Evolutionary conservation across 352 stramenopile genomes (phyloP).

Genomic region (Globisporangium sylvaticum): DNA sequence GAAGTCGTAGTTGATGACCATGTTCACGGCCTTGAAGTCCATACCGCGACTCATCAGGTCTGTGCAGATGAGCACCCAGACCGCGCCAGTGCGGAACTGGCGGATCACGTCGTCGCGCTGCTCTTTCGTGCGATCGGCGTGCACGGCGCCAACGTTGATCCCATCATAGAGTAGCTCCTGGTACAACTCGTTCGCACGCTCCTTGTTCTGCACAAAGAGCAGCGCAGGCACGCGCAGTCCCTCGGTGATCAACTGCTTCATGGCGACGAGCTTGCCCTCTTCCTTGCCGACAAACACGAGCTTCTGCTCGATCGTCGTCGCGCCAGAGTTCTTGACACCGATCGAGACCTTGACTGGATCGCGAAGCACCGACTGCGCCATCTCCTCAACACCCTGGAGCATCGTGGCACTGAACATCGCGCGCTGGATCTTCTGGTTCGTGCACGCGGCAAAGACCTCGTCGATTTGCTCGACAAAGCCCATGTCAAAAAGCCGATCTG

Average conservation of each 20-base stretch:
- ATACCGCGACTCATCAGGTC: constrained; percentile 98
- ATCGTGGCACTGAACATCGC: constrained; percentile 99
- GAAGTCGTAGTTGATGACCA: constrained; percentile 99
- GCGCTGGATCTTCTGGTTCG: constrained; percentile 84
- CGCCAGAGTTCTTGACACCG: constrained; percentile 87
- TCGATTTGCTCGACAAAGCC: constrained; percentile 97
- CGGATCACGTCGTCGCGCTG: constrained; percentile 93
- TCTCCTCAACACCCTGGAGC: constrained; percentile 90
- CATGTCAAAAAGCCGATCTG: constrained; percentile 97
- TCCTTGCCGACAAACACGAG: constrained; percentile 99
- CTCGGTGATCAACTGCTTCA: constrained; percentile 89
- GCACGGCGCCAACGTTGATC: constrained; percentile 97
- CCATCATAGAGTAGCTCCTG: constrained; percentile 97
- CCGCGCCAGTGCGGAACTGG: constrained; percentile 94
- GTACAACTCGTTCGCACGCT: constrained; percentile 97
- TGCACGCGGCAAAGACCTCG: constrained; percentile 92
- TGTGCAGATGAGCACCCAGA: constrained; percentile 99
- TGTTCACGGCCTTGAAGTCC: constrained; percentile 99
- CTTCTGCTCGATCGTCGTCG: constrained; percentile 89
- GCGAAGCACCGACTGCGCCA: constrained; percentile 95
- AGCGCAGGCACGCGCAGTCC: constrained; percentile 95
- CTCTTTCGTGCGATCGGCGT: constrained; percentile 92
- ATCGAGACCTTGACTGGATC: constrained; percentile 96
- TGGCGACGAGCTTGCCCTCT: constrained; percentile 98
- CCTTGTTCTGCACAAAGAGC: constrained; percentile 98